A percentile compares a stretch with the other conserved stretches of the same genome.
phyloP scores from a whole-genome alignment of 192 early-diverging fungal species.

The Umbelopsis vinacea region DNA sequence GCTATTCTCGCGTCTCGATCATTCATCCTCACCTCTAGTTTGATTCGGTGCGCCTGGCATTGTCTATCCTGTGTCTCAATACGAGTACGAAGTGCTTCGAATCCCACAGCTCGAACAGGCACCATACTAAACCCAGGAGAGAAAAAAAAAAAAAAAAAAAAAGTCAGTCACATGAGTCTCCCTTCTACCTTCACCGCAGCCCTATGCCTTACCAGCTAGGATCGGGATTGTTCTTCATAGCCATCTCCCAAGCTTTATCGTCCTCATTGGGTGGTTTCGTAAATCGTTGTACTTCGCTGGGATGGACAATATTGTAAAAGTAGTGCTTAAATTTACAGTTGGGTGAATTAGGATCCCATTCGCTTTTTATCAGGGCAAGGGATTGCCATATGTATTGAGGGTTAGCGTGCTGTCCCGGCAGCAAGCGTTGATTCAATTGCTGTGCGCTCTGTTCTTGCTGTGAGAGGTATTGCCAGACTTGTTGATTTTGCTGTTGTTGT shows the following conservation, averaged over 20 bases:
- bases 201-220: constrained; percentile 60
- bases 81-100: constrained; percentile 88
- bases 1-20: not conserved
- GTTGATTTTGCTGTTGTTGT: constrained; percentile 35
- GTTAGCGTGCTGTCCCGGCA: constrained; percentile 32
- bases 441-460: constrained; percentile 46
- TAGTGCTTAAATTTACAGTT: constrained; percentile 89
- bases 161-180: too few species aligned
- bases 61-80: constrained; percentile 75
- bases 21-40: constrained; percentile 59
- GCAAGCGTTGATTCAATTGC: constrained; percentile 38
- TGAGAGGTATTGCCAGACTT: constrained; percentile 29
- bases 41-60: constrained; percentile 70
- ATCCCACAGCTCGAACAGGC: constrained; percentile 88
- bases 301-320: constrained; percentile 94
- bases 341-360: constrained; percentile 80
- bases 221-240: constrained; percentile 87
- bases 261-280: constrained; percentile 74
- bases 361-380: constrained; percentile 68
- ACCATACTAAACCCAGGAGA: constrained; percentile 79
- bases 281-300: constrained; percentile 79
- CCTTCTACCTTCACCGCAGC: too few species aligned
- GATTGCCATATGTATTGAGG: constrained; percentile 62
- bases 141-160: too few species aligned
- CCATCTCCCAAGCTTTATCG: constrained; percentile 75